A percentile compares a stretch with the other conserved stretches of the same genome.
Conservation (phyloP, 768 basidiomycete genomes). For the Russula sp. region DNA sequence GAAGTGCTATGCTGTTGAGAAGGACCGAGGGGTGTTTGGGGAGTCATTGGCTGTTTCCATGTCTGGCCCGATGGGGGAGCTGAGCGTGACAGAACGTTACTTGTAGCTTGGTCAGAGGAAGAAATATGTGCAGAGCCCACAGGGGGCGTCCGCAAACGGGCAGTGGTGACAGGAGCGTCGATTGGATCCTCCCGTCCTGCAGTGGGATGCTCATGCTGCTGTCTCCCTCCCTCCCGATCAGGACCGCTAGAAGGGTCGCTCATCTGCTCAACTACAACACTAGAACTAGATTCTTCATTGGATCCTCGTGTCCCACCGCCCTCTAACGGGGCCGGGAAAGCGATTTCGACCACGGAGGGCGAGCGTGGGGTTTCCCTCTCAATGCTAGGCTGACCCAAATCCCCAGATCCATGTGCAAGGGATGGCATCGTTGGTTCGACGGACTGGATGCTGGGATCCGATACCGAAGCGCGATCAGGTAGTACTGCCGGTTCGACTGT, state of each 20-base stretch:
- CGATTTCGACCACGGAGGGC: neutral
- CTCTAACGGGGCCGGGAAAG: too few species aligned
- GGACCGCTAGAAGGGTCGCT: neutral
- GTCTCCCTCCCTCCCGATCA: neutral
- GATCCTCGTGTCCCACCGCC: neutral
- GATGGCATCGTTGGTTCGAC: neutral
- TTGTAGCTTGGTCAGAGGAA: neutral
- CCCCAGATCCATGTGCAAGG: neutral
- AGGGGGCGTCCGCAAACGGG: neutral
- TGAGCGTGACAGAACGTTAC: neutral
- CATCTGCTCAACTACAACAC: neutral
- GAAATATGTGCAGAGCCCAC: neutral
- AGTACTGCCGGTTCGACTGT: constrained; percentile 15
- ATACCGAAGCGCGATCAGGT: neutral
- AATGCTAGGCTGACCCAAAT: neutral
- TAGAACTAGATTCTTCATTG: neutral
- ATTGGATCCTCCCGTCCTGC: neutral
- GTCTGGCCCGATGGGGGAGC: neutral
- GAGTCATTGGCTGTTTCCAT: neutral
- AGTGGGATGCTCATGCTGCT: neutral
- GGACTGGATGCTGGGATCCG: neutral
- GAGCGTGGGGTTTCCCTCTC: neutral
- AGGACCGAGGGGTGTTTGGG: neutral
- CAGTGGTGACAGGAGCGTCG: neutral
- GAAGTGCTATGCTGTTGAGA: neutral